These are phyloP conservation scores for Sarcomyxa edulis DNA, from an alignment of 768 basidiomycete species.

Conservation along the genomic window DNA sequence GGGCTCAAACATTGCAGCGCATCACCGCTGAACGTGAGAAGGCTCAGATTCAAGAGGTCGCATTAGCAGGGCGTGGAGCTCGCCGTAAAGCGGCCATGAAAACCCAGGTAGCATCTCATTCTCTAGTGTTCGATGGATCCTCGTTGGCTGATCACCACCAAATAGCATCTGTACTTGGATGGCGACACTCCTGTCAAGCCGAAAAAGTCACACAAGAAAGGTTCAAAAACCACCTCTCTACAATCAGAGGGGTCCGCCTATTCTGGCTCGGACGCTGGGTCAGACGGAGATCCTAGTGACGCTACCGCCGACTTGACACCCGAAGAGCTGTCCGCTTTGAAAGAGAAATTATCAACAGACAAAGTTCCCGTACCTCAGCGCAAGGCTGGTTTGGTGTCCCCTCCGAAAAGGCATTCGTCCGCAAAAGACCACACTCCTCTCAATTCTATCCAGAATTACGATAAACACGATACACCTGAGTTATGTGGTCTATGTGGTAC, in stretches of 20 bases:
- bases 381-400: too few species aligned
- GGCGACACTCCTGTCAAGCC: constrained; percentile 5
- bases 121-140: not conserved
- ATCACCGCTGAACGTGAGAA: constrained; percentile 41
- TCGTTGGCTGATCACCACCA: not conserved
- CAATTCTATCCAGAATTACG: not conserved
- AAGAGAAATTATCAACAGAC: too few species aligned
- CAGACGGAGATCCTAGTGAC: constrained; percentile 3
- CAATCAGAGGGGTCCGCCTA: constrained; percentile 7
- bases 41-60: constrained; percentile 36
- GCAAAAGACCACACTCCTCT: constrained; percentile 1
- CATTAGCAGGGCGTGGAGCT: constrained; percentile 66
- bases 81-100: constrained; percentile 74
- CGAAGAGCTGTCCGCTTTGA: not conserved
- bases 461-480: constrained; percentile 11
- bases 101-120: too few species aligned
- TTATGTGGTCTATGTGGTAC: constrained; percentile 62
- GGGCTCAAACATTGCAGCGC: constrained; percentile 66
- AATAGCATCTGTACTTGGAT: constrained; percentile 4
- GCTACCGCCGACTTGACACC: not conserved
- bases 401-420: constrained; percentile 10
- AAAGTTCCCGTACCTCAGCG: too few species aligned
- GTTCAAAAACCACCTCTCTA: not conserved
- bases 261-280: not conserved
- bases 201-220: constrained; percentile 1